These are phyloP conservation scores for Glebionis coronaria DNA, from an alignment of 129 eudicot species.

Conservation along the genomic window DNA sequence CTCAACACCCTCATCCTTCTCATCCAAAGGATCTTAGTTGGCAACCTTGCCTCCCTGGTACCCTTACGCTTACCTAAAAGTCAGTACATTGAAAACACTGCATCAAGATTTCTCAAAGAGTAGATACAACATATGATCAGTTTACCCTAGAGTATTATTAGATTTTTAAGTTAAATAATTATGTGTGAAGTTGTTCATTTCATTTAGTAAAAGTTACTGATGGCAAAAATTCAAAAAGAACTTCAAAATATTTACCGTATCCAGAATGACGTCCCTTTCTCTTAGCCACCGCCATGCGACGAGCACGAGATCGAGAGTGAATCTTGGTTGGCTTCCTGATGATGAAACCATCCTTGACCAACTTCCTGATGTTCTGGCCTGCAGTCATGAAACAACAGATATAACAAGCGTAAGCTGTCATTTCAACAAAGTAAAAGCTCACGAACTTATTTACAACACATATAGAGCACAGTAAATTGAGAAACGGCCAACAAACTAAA, in stretches of 20 bases:
- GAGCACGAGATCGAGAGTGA: conserved; percentile 40
- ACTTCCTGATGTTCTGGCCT: conserved; percentile 39
- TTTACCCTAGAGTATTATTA: too few species aligned
- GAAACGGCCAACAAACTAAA: too few species aligned
- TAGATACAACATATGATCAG: too few species aligned
- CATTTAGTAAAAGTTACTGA: too few species aligned
- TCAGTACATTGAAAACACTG: too few species aligned
- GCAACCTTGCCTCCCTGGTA: conserved; percentile 38
- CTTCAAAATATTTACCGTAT: conserved; percentile 13
- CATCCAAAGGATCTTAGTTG: conserved; percentile 46
- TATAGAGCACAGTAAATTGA: too few species aligned
- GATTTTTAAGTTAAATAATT: too few species aligned
- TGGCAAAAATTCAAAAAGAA: too few species aligned
- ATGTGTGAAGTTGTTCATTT: too few species aligned
- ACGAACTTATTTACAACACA: too few species aligned
- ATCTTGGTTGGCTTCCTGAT: conserved; percentile 44
- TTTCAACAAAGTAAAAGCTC: too few species aligned
- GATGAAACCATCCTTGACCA: conserved; percentile 54
- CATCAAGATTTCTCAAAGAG: too few species aligned
- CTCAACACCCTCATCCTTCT: conserved; percentile 41
- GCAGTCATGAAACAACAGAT: conserved; percentile 1
- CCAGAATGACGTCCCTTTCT: conserved; percentile 40
- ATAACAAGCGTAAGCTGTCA: neutral
- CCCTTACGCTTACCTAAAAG: conserved; percentile 39
- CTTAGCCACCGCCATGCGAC: conserved; percentile 36